Evolutionary conservation across 805 yeast genomes (phyloP).

Genomic region (Pichia kluyveri): DNA sequence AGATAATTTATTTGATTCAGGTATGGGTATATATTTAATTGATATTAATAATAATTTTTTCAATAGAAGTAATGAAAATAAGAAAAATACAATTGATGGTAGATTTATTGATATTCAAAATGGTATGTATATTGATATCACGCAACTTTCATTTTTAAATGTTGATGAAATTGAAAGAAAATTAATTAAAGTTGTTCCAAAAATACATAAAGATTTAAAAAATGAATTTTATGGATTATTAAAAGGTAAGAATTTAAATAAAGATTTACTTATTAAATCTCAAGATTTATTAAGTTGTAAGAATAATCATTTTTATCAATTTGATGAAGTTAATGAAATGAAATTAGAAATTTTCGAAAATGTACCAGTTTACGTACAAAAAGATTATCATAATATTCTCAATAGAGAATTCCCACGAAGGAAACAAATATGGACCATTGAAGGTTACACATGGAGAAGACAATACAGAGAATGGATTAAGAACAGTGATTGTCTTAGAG

Average conservation of each 20-base stretch:
- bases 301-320: conserved; percentile 44
- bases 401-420: conserved; percentile 28
- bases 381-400: conserved; percentile 26
- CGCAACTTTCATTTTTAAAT: conserved; percentile 24
- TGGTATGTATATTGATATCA: conserved; percentile 37
- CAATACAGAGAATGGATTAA: conserved; percentile 19
- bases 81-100: conserved; percentile 44
- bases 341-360: conserved; percentile 50
- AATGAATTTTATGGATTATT: conserved; percentile 12
- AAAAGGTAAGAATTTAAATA: conserved; percentile 5
- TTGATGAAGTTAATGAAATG: conserved; percentile 44
- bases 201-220: conserved; percentile 1
- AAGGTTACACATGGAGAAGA: conserved; percentile 18
- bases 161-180: neutral
- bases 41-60: conserved; percentile 27
- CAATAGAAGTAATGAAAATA: conserved; percentile 31
- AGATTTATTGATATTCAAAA: conserved; percentile 42
- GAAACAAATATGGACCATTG: conserved; percentile 13
- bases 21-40: conserved; percentile 24
- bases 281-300: conserved; percentile 33
- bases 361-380: conserved; percentile 36
- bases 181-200: neutral
- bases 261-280: conserved; percentile 3
- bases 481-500: conserved; percentile 12
- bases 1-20: conserved; percentile 16